Percentiles rank a stretch among this genome's conserved stretches.
phyloP scores from a whole-genome alignment of 106 monocot species.

The Platanthera guangdongensis region DNA sequence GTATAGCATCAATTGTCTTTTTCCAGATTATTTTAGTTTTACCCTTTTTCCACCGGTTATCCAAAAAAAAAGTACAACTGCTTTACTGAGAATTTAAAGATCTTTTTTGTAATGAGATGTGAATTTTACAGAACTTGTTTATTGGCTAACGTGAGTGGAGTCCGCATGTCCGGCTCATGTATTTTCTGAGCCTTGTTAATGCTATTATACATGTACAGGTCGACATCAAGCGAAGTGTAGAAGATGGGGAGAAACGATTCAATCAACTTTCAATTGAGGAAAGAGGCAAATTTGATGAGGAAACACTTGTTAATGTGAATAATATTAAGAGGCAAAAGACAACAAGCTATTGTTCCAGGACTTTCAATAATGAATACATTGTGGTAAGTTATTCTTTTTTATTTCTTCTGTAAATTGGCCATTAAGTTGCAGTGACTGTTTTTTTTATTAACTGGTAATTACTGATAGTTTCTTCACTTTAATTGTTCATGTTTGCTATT shows the following conservation, averaged over 20 bases:
- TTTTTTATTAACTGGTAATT: neutral
- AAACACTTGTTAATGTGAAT: conserved; percentile 96
- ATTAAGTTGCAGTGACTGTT: neutral
- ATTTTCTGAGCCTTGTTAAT: neutral
- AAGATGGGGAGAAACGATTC: conserved; percentile 90
- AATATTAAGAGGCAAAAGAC: conserved; percentile 73
- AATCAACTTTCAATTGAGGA: conserved; percentile 94
- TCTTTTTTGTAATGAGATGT: neutral
- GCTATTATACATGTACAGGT: conserved; percentile 28
- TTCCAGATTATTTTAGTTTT: neutral
- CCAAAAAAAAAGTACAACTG: neutral
- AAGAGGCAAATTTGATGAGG: conserved; percentile 97
- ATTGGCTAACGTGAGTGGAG: neutral
- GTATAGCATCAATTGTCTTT: neutral
- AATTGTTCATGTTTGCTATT: neutral
- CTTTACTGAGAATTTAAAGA: neutral
- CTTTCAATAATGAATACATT: conserved; percentile 89
- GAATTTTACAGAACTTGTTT: neutral
- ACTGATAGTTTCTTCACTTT: neutral
- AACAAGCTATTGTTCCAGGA: conserved; percentile 37
- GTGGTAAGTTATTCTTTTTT: conserved; percentile 49
- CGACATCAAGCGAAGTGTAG: conserved; percentile 68
- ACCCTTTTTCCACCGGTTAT: neutral
- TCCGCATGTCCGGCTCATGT: neutral
- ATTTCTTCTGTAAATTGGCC: neutral